Evolutionary conservation across 768 basidiomycete genomes (phyloP), one percentile per base, ranked within the genome.

Genomic region (Trametes cingulata): DNA sequence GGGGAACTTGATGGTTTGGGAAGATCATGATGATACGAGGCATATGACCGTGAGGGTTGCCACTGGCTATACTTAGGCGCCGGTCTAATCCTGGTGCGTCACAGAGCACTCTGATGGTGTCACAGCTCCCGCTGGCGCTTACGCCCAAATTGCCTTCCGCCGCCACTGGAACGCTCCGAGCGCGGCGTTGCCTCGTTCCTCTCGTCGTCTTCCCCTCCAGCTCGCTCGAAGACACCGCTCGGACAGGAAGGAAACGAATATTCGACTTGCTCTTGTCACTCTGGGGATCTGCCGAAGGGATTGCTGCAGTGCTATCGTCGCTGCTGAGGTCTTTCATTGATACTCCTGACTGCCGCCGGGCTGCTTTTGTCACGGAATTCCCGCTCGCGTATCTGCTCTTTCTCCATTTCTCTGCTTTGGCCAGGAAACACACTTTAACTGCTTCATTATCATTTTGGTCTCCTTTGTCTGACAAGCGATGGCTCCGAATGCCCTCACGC

Each of bases 401-500:
- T 33, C 29, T 10, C 6, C 29, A 5, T 33, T 33, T 33, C 29
- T 5, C 29, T 33, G 29, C 29, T 33, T 33, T 45, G 8, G 20
- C 22, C 14, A 15, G 5, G 12, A 24, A 48, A 33, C 7, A 6
- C 13, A 15, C 4, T 27, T 3, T 46, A 24, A 25, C 25, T 12
- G 10, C 27, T 14, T 7, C 35, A 15, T 10, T 20, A 13, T 22
- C 4, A 20, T 10, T 27, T 33, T 14, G 24, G 24, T 51, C 13
- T 12, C 41, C 40, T 35, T 13, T 17, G 47, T 25, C 8, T 22
- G 17, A 15, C 12, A 22, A 40, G 6, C 9, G 19, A 65, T 67
- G 66, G 36, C 67, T 19, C 65, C 66, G 15, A 65, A 63, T 35
- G 57, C 63, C 6, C 65, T 82, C 20, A 84, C 73, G 49, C 78